Conservation (phyloP, 768 basidiomycete genomes). For the Amanita pseudoporphyria region DNA sequence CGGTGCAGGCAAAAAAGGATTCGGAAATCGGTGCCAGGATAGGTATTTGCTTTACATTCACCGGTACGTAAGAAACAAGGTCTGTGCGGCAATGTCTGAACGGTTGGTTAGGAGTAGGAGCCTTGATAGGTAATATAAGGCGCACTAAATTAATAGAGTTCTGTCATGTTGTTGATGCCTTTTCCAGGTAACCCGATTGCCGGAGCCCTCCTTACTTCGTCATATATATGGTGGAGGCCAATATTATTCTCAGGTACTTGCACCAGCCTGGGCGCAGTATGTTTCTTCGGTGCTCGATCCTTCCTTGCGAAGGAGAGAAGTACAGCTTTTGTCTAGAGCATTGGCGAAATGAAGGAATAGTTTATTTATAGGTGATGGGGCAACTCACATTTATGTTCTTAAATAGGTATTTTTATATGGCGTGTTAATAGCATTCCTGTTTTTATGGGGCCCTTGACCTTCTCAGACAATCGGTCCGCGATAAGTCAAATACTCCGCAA, state of each 20-base stretch:
- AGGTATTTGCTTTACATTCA: constrained; percentile 39
- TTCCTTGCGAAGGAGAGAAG: constrained; percentile 2
- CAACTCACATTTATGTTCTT: too few species aligned
- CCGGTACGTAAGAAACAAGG: constrained; percentile 23
- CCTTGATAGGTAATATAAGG: constrained; percentile 31
- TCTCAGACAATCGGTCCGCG: too few species aligned
- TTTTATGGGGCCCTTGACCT: too few species aligned
- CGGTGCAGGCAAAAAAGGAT: constrained; percentile 31
- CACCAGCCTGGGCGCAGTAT: constrained; percentile 18
- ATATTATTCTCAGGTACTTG: constrained; percentile 42
- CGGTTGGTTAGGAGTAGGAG: constrained; percentile 26
- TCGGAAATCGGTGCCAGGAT: constrained; percentile 46
- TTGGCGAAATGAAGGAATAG: too few species aligned
- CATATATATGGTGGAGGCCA: constrained; percentile 51
- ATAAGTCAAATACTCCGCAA: too few species aligned
- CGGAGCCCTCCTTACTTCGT: constrained; percentile 41
- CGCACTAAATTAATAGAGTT: background rate
- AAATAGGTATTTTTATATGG: too few species aligned
- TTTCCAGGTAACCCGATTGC: constrained; percentile 44
- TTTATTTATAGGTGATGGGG: too few species aligned
- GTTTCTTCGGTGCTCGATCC: background rate
- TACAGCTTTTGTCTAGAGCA: background rate
- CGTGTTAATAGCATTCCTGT: too few species aligned
- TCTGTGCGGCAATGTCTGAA: background rate
- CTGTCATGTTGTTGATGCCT: background rate